Evolutionary conservation across 2,329 filamentous ascomycete species (phyloP), one percentile per base, ranked within the genome.

Genomic region (Escovopsis sp.): DNA sequence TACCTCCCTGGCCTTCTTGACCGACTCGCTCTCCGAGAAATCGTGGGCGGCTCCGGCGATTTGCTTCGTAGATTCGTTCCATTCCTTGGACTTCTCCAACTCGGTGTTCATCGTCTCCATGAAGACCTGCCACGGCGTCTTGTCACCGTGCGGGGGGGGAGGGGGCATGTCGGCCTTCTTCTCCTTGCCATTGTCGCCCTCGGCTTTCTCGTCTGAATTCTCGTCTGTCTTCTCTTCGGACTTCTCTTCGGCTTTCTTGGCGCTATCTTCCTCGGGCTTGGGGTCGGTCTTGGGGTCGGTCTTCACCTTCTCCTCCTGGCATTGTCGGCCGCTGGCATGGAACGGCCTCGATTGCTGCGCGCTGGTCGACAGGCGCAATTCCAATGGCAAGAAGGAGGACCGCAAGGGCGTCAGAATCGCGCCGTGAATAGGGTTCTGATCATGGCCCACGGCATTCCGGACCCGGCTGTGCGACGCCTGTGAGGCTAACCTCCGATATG

Each of bases 111-210:
- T 77, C n/a, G 91, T 98, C 59, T 98, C 91, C 57, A 85, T 85
- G 68, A 98, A 98, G 30, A 98, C 91, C 61, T 96, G 86, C 88
- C 91, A 96, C 42, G 91, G 91, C 3, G 89, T 91, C 71, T 98
- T 98, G 67, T 94, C 87, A 47, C 91, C 91, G 58, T 98, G 91
- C 18, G 88, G 89, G n/a, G 91, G 89, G 12, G 88, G 89, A 19
- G 89, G 85, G 11, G 88, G 81, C 26, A 76, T 63, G 47, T 86
- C 77, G 53, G 85, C 76, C 58, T 79, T 72, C 59, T 80, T 72
- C 57, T 75, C 66, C 46, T 73, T 59, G 30, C 63, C 64, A 42
- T 74, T 62, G 26, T 71, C 60, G 40, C 59, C 57, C 38, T 58
- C 56, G n/a, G 62, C 57, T 10, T 62, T 55, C 15, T 54, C 55